Percentiles rank a stretch among this genome's conserved stretches.
Conservation (phyloP, 768 basidiomycete species). For the Butyriboletus loyo region DNA sequence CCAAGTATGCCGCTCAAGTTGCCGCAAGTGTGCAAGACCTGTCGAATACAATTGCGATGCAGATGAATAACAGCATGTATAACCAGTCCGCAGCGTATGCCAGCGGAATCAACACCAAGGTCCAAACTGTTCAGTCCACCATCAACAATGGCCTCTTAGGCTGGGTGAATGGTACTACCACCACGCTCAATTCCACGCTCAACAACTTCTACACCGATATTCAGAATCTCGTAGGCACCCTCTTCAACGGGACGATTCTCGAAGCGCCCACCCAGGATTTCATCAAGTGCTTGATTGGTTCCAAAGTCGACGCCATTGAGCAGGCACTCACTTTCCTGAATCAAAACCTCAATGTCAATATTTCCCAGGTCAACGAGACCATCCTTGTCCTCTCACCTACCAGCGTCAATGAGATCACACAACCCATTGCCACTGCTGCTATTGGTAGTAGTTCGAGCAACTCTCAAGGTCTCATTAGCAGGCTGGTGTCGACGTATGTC, state of each 20-base stretch:
- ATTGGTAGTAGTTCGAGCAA: slow-evolving; percentile 55
- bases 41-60: slow-evolving; percentile 64
- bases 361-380: slow-evolving; percentile 74
- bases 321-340: slow-evolving; percentile 89
- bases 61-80: slow-evolving; percentile 81
- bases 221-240: slow-evolving; percentile 67
- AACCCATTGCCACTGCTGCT: slow-evolving; percentile 82
- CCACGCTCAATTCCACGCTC: slow-evolving; percentile 82
- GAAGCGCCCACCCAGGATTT: slow-evolving; percentile 83
- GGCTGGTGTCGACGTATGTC: slow-evolving; percentile 71
- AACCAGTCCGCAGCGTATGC: slow-evolving; percentile 80
- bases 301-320: slow-evolving; percentile 84
- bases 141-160: slow-evolving; percentile 90
- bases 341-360: slow-evolving; percentile 75
- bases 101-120: slow-evolving; percentile 65
- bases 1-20: slow-evolving; percentile 63
- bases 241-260: slow-evolving; percentile 85
- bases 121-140: slow-evolving; percentile 65
- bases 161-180: slow-evolving; percentile 92
- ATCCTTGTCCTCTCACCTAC: slow-evolving; percentile 74
- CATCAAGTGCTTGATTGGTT: slow-evolving; percentile 85
- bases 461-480: slow-evolving; percentile 63
- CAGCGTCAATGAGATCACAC: slow-evolving; percentile 68
- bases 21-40: slow-evolving; percentile 61
- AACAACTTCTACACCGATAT: slow-evolving; percentile 84